Conservation (phyloP, 2,329 filamentous ascomycete species). For the Fusarium pseudoanthophilum region DNA sequence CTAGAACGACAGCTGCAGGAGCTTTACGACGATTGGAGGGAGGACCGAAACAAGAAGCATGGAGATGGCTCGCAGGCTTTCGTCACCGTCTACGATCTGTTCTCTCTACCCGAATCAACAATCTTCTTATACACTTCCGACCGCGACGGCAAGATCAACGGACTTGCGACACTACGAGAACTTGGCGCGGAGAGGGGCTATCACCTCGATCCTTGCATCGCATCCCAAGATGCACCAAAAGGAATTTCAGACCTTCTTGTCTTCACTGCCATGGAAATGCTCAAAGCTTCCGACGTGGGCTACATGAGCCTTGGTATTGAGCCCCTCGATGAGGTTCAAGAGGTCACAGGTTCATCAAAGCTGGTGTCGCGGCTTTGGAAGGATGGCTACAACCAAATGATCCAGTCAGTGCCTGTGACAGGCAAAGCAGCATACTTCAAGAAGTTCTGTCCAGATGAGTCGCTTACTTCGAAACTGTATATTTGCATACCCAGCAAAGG, state of each 20-base stretch:
- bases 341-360: not conserved
- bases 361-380: constrained; percentile 12
- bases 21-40: constrained; percentile 15
- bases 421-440: constrained; percentile 9
- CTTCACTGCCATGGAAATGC: not conserved
- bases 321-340: not conserved
- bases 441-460: constrained; percentile 10
- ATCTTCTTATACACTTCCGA: constrained; percentile 2
- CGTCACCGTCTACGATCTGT: constrained; percentile 8
- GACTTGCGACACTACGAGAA: constrained; percentile 10
- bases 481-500: constrained; percentile 10
- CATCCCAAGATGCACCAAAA: not conserved
- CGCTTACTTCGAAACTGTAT: not conserved
- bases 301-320: constrained; percentile 11
- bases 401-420: constrained; percentile 3
- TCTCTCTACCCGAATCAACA: not conserved
- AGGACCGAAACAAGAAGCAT: not conserved
- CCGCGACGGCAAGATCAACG: not conserved
- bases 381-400: constrained; percentile 4
- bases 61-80: not conserved
- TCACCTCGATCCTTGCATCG: constrained; percentile 19
- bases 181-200: constrained; percentile 4
- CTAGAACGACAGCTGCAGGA: not conserved
- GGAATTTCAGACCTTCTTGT: constrained; percentile 14
- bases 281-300: not conserved